phyloP scores from a whole-genome alignment of 2,329 filamentous ascomycete genomes.

The Claviceps sp. region DNA sequence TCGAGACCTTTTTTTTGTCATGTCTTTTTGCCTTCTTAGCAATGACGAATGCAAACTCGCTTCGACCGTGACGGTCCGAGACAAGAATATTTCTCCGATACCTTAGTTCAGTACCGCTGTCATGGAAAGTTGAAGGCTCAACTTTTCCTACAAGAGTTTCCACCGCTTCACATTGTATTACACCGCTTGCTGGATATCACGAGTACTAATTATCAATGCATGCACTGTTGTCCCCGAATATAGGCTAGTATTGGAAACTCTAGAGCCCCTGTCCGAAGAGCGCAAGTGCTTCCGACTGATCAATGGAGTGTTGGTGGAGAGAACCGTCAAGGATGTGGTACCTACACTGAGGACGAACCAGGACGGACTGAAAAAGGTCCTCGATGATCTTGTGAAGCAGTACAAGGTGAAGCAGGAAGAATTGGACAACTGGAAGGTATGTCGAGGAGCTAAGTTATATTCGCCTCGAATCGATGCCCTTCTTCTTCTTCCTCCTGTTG shows the following conservation, averaged over 20 bases:
- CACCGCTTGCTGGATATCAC: neutral
- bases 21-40: neutral
- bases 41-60: neutral
- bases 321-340: conserved; percentile 84
- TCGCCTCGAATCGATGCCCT: neutral
- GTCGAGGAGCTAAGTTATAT: conserved; percentile 14
- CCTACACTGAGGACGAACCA: conserved; percentile 87
- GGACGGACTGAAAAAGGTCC: conserved; percentile 83
- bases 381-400: conserved; percentile 90
- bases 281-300: conserved; percentile 99
- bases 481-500: no score
- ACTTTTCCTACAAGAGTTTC: no score
- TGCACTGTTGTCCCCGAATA: neutral
- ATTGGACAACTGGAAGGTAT: conserved; percentile 96
- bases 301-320: conserved; percentile 89
- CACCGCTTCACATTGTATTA: neutral
- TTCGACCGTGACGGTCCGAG: neutral
- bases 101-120: no score
- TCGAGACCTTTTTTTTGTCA: neutral
- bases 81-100: no score
- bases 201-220: neutral
- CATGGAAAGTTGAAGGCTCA: no score
- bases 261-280: conserved; percentile 67
- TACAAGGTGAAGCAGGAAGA: conserved; percentile 92
- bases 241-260: conserved; percentile 87